A percentile compares a stretch with the other conserved stretches of the same genome.
Evolutionary conservation across 176 grass and related monocot genomes (phyloP).

Genomic region (Oryza rufipogon): DNA sequence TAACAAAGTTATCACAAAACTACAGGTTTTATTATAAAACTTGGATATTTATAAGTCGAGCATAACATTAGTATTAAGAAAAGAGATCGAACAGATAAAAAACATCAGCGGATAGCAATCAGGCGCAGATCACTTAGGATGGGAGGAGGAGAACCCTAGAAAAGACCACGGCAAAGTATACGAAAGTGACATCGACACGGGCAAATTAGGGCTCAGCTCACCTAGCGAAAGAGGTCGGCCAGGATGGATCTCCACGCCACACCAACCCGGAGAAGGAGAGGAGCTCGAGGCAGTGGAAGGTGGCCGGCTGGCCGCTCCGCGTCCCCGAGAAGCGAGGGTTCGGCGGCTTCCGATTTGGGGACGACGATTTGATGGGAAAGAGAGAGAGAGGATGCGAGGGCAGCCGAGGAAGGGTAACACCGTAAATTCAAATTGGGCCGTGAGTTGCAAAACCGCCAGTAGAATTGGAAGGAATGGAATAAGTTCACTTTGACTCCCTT

Average conservation of each 20-base stretch:
- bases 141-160: background rate
- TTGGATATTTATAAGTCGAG: too few relatives aligned
- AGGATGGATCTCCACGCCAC: background rate
- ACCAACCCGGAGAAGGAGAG: background rate
- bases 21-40: too few relatives aligned
- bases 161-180: too few relatives aligned
- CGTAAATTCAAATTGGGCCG: too few relatives aligned
- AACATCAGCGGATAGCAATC: background rate
- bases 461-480: too few relatives aligned
- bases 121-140: background rate
- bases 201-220: background rate
- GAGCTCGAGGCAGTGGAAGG: background rate
- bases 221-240: background rate
- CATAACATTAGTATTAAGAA: background rate
- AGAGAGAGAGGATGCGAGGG: background rate
- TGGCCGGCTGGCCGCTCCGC: background rate
- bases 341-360: conserved; percentile 12
- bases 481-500: too few relatives aligned
- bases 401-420: background rate
- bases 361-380: background rate
- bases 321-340: background rate
- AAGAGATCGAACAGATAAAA: background rate
- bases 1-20: too few relatives aligned
- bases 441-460: too few relatives aligned
- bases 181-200: background rate